These are phyloP conservation scores for Annulohypoxylon stygium DNA, from an alignment of 495 filamentous ascomycete species.

Conservation along the genomic window DNA sequence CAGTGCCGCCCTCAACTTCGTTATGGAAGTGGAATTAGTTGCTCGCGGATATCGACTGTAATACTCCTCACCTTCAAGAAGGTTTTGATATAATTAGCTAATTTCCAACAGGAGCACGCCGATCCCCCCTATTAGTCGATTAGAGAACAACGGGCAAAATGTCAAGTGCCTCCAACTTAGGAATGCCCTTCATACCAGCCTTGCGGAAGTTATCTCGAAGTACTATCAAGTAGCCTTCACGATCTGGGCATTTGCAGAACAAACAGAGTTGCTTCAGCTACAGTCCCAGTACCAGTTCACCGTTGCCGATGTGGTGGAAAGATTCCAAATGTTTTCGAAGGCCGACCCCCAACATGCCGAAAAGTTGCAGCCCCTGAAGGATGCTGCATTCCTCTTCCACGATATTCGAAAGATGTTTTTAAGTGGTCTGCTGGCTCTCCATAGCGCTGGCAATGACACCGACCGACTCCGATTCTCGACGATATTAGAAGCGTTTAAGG, in stretches of 20 bases:
- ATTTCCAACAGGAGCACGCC: constrained; percentile 77
- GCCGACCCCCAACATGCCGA: constrained; percentile 78
- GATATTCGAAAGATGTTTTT: constrained; percentile 84
- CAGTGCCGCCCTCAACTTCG: constrained; percentile 82
- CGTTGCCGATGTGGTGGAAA: constrained; percentile 68
- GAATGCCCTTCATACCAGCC: constrained; percentile 74
- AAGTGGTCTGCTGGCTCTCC: constrained; percentile 86
- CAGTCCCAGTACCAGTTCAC: constrained; percentile 71
- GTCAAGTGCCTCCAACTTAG: constrained; percentile 85
- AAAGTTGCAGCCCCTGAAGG: constrained; percentile 82
- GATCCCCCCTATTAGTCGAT: constrained; percentile 82
- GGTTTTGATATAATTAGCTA: constrained; percentile 48
- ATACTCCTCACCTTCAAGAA: constrained; percentile 46
- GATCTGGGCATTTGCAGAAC: constrained; percentile 78
- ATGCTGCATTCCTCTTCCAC: constrained; percentile 81
- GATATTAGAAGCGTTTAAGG: constrained; percentile 80
- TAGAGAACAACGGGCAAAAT: constrained; percentile 82
- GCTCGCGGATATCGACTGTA: constrained; percentile 94
- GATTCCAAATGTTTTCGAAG: constrained; percentile 67
- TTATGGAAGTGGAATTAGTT: constrained; percentile 97
- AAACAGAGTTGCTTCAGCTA: constrained; percentile 68
- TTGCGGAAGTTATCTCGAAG: constrained; percentile 75
- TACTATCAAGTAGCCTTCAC: constrained; percentile 75
- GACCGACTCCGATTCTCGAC: constrained; percentile 85
- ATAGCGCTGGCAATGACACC: constrained; percentile 83